Evolutionary conservation across 148 eudicot species (phyloP).

Genomic region (Diospyros kaki): DNA sequence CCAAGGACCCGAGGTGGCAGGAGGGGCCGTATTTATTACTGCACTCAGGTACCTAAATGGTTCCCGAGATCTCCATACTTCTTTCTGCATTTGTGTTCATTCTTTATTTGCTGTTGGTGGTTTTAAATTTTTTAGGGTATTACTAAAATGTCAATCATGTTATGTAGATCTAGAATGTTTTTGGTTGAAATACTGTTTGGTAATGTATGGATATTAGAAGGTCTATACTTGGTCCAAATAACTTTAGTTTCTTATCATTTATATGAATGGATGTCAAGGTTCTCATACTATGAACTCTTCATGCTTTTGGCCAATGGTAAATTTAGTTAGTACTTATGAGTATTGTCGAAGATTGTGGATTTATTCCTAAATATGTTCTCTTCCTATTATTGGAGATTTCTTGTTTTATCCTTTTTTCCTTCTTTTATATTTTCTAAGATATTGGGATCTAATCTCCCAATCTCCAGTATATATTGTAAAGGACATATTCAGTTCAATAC

Average conservation of each 20-base stretch:
- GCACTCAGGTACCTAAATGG: constrained; percentile 74
- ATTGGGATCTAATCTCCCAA: no score
- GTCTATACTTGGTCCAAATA: background rate
- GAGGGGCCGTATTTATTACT: constrained; percentile 93
- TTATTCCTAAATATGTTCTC: no score
- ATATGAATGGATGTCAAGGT: no score
- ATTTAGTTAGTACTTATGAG: no score
- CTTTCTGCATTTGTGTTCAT: background rate
- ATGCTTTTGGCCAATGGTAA: background rate
- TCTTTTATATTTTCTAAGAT: no score
- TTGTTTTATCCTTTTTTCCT: no score
- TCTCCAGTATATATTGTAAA: no score
- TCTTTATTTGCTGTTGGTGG: background rate
- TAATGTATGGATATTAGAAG: constrained; percentile 1
- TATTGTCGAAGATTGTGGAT: no score
- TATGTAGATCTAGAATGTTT: background rate
- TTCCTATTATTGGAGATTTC: no score
- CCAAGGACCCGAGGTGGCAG: constrained; percentile 92
- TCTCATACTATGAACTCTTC: background rate
- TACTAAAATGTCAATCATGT: background rate
- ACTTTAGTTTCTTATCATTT: background rate
- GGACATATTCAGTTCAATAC: no score
- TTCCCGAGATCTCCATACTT: constrained; percentile 1
- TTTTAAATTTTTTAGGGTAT: background rate
- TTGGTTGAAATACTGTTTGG: background rate